Conservation (phyloP, 2,329 filamentous ascomycete species). For the Penicillium verrucosum region DNA sequence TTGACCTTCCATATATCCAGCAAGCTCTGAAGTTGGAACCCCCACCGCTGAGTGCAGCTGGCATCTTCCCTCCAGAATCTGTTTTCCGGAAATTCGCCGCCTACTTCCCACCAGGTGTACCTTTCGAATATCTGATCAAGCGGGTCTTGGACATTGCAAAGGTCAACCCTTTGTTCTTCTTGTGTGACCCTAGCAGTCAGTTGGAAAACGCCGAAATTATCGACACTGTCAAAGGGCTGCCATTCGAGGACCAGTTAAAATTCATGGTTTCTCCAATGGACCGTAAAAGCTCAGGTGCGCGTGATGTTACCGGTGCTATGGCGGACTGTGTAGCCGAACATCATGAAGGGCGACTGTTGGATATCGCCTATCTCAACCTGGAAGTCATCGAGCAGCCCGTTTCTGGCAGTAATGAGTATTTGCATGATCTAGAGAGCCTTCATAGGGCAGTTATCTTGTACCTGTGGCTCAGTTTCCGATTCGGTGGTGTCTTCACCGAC, state of each 20-base stretch:
- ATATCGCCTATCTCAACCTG: slow-evolving; percentile 67
- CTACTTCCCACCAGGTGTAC: slow-evolving; percentile 77
- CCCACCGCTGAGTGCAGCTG: slow-evolving; percentile 65
- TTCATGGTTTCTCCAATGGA: slow-evolving; percentile 69
- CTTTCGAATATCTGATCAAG: slow-evolving; percentile 77
- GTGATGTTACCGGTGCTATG: slow-evolving; percentile 58
- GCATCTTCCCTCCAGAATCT: slow-evolving; percentile 67
- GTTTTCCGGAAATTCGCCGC: slow-evolving; percentile 72
- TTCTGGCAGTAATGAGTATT: slow-evolving; percentile 52
- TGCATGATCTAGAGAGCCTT: slow-evolving; percentile 68
- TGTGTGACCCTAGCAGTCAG: slow-evolving; percentile 63
- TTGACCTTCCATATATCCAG: slow-evolving; percentile 64
- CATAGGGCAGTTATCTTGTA: slow-evolving; percentile 84
- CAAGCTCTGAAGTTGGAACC: slow-evolving; percentile 63
- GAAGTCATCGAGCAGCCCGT: slow-evolving; percentile 64
- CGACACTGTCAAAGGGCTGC: slow-evolving; percentile 65
- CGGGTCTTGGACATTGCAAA: slow-evolving; percentile 68
- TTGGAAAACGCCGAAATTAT: slow-evolving; percentile 70
- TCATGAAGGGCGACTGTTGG: slow-evolving; percentile 64
- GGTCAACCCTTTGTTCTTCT: slow-evolving; percentile 64
- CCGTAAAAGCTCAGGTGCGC: slow-evolving; percentile 46
- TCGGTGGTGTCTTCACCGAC: slow-evolving; percentile 73
- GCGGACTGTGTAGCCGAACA: slow-evolving; percentile 68
- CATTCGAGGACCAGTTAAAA: slow-evolving; percentile 69
- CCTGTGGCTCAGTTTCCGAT: slow-evolving; percentile 89